Base-by-base conservation (phyloP, 768 basidiomycete genomes). In the Rhodotorula diobovata region DNA sequence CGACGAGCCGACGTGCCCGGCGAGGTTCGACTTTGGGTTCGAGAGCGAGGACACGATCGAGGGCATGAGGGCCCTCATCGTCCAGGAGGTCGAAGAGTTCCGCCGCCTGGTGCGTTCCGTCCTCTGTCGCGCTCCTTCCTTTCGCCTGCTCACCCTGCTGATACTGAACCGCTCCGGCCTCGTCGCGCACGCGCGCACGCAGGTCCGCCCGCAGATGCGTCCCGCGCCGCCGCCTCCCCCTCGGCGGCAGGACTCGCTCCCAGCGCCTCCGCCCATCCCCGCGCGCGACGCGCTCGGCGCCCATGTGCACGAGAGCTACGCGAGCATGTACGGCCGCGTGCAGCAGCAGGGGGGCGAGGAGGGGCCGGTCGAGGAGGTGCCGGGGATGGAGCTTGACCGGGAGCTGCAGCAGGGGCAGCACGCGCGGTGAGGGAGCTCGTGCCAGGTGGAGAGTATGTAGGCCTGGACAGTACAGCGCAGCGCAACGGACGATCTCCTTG, bases 21-120 rank as follows among this genome's bases (percentile, higher is more conserved):
- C 92, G 77, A 76, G 89, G 84, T 97, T 99, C 76, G 93, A 98
- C 81, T 98, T 99, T 78, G 85, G 87, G 28, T 99, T 99, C 77
- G 96, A 99, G 81, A 89, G 90, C 74, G 96, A 97, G 81, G 96
- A 99, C 70, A 88, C 87, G 68, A 94, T 95, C 74, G 92, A 95
- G 56, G 96, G 96, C 16, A 99, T 99, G 96, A 91, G 95, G 81
- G 87, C 86, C 73, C 81, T 98, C 79, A 99, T 99, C 76, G 87
- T 98, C 34, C 87, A 94, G 39, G 94, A 98, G 80, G 95, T 97
- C 50, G 87, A 87, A 70, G 79, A 85, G 21, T 98, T 99, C 87
- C 87, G 96, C 48, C 85, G 89, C 16, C 88, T 93, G 79, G 94
- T 98, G 15, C 86, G 95, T 66, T 84, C 16, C 30, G 12, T 23